These are phyloP conservation scores for Alternaria gansuensis DNA, from an alignment of 2,329 filamentous ascomycete genomes.

Conservation along the genomic window DNA sequence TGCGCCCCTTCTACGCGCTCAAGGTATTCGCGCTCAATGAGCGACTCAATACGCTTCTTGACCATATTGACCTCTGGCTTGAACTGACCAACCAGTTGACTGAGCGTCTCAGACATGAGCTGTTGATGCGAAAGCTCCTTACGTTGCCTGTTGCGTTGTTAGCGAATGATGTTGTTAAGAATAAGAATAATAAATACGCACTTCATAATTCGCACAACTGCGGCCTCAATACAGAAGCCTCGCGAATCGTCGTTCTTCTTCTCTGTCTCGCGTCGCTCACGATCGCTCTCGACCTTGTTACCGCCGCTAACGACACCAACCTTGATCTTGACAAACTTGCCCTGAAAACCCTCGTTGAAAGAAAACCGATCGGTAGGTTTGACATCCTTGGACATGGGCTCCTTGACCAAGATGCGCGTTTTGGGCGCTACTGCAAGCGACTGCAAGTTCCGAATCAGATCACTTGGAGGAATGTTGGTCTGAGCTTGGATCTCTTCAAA, in stretches of 20 bases:
- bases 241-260: constrained; percentile 78
- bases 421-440: constrained; percentile 85
- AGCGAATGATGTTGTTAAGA: constrained; percentile 15
- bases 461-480: constrained; percentile 78
- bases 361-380: constrained; percentile 79
- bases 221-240: constrained; percentile 76
- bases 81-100: constrained; percentile 74
- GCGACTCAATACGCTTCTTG: constrained; percentile 80
- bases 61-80: constrained; percentile 79
- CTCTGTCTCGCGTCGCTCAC: constrained; percentile 74
- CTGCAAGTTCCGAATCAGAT: constrained; percentile 80
- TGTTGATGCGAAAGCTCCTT: constrained; percentile 75
- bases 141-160: constrained; percentile 66
- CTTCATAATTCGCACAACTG: constrained; percentile 87
- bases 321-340: constrained; percentile 87
- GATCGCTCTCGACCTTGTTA: constrained; percentile 82
- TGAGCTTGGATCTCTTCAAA: constrained; percentile 82
- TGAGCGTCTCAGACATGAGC: constrained; percentile 75
- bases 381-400: constrained; percentile 79
- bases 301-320: constrained; percentile 81
- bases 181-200: constrained; percentile 57
- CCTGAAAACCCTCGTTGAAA: constrained; percentile 83
- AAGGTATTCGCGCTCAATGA: constrained; percentile 80
- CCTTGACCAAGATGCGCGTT: constrained; percentile 80
- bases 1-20: constrained; percentile 74